phyloP scores from a whole-genome alignment of 768 basidiomycete genomes.

The Suillus tomentosus region DNA sequence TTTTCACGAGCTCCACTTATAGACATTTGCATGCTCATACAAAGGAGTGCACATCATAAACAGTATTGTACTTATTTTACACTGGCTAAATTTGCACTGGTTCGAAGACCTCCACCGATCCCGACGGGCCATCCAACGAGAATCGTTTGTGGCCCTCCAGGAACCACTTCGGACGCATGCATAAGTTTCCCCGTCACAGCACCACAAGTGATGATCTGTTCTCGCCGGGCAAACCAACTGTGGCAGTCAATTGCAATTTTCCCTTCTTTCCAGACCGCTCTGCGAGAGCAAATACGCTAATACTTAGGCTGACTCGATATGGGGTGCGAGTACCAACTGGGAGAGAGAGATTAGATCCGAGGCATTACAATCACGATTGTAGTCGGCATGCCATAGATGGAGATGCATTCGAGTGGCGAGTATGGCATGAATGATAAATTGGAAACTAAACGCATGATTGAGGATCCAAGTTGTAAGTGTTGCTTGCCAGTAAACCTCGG shows the following conservation, averaged over 20 bases:
- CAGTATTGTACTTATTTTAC: too few relatives aligned
- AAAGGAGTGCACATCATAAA: too few relatives aligned
- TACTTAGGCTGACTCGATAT: neutral
- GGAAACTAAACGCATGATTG: conserved; percentile 1
- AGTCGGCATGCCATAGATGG: neutral
- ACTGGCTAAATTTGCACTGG: too few relatives aligned
- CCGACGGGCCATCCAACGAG: neutral
- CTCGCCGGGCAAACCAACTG: neutral
- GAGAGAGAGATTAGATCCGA: neutral
- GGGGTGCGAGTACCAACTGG: neutral
- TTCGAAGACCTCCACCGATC: too few relatives aligned
- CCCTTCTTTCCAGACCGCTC: neutral
- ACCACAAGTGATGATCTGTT: neutral
- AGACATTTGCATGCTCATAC: too few relatives aligned
- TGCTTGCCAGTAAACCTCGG: neutral
- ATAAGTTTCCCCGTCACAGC: neutral
- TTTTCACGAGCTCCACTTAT: too few relatives aligned
- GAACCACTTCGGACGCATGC: neutral
- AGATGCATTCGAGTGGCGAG: conserved; percentile 13
- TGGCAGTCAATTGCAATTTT: neutral
- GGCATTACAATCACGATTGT: neutral
- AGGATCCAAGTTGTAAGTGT: neutral
- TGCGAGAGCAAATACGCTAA: neutral
- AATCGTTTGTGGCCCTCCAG: neutral
- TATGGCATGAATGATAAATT: conserved; percentile 12